Percentiles rank a stretch among this genome's conserved stretches.
phyloP scores from a whole-genome alignment of 352 stramenopile genomes.

The Phytophthora palmivora region DNA sequence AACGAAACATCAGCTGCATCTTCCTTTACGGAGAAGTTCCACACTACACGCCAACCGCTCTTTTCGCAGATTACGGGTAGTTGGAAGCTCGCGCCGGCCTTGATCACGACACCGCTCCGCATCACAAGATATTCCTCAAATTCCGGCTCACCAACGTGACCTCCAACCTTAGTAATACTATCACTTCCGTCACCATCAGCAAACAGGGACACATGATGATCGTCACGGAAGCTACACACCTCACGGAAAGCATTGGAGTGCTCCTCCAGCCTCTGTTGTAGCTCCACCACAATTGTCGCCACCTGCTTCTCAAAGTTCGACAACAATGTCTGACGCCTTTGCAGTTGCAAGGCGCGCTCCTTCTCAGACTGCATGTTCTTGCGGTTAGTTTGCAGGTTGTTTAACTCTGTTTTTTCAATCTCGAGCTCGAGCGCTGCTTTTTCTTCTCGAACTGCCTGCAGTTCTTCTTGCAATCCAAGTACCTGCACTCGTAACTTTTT shows the following conservation, averaged over 20 bases:
- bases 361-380: conserved; percentile 49
- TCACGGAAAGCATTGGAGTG: conserved; percentile 68
- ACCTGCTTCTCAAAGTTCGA: conserved; percentile 50
- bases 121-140: conserved; percentile 79
- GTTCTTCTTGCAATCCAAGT: conserved; percentile 38
- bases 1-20: conserved; percentile 72
- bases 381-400: conserved; percentile 40
- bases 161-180: neutral
- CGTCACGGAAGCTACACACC: conserved; percentile 65
- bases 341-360: conserved; percentile 39
- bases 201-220: conserved; percentile 17
- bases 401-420: conserved; percentile 34
- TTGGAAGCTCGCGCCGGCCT: conserved; percentile 73
- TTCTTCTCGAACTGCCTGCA: conserved; percentile 38
- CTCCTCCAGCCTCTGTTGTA: conserved; percentile 63
- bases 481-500: conserved; percentile 39
- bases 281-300: conserved; percentile 43
- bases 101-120: conserved; percentile 82
- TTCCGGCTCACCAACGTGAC: conserved; percentile 18
- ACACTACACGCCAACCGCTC: conserved; percentile 70
- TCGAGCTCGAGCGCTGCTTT: conserved; percentile 41
- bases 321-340: conserved; percentile 54
- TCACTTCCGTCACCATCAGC: neutral
- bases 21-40: conserved; percentile 82
- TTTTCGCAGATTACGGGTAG: conserved; percentile 78